Conservation (phyloP, 192 early-diverging fungal species). For the Gaertneriomyces sp. region DNA sequence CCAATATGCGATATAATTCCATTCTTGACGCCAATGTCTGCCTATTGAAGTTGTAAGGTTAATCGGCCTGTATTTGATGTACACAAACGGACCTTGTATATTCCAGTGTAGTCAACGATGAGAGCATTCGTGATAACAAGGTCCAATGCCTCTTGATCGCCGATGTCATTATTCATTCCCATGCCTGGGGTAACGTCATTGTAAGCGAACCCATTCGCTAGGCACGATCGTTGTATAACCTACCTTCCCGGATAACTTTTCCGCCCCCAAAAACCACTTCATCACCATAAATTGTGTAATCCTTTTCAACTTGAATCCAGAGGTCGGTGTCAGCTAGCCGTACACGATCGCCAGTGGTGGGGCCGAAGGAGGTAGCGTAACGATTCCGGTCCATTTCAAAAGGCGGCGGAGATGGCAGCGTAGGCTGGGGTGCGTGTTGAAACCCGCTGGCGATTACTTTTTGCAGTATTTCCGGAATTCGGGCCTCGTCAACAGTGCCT, state of each 20-base stretch:
- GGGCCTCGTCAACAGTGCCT: conserved; percentile 61
- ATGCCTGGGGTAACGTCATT: too few relatives aligned
- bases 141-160: conserved; percentile 74
- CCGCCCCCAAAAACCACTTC: conserved; percentile 85
- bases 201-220: too few relatives aligned
- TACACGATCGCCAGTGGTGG: conserved; percentile 86
- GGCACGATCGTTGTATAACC: too few relatives aligned
- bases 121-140: conserved; percentile 93
- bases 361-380: conserved; percentile 89
- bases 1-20: conserved; percentile 89
- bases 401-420: conserved; percentile 49
- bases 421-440: conserved; percentile 55
- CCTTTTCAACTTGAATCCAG: conserved; percentile 83
- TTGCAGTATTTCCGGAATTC: conserved; percentile 50
- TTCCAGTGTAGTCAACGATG: conserved; percentile 88
- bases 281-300: conserved; percentile 88
- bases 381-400: conserved; percentile 71
- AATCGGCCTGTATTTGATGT: background rate
- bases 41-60: conserved; percentile 38
- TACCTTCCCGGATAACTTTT: too few relatives aligned
- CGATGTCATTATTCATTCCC: conserved; percentile 58
- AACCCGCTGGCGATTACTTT: conserved; percentile 54
- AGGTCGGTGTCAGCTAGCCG: conserved; percentile 82
- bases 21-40: conserved; percentile 90
- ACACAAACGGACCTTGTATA: conserved; percentile 70